Evolutionary conservation across 495 filamentous ascomycete species (phyloP).

Genomic region (Trichoderma asperelloides): DNA sequence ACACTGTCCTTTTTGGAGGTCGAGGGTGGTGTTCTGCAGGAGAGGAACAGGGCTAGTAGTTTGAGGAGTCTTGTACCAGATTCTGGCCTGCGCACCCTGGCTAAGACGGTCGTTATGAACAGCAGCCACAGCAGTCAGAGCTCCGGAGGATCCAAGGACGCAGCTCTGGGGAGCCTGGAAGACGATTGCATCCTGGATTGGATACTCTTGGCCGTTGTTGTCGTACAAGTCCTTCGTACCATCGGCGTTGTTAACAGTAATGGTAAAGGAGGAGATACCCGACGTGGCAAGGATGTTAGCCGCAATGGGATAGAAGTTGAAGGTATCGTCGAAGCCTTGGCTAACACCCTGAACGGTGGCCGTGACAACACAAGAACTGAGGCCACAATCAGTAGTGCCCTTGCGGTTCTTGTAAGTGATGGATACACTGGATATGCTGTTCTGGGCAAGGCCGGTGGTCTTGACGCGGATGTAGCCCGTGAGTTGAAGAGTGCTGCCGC

Average conservation of each 20-base stretch:
- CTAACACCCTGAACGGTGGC: slow-evolving; percentile 37
- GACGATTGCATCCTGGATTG: slow-evolving; percentile 32
- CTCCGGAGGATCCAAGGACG: slow-evolving; percentile 29
- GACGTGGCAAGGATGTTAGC: slow-evolving; percentile 25
- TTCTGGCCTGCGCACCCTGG: slow-evolving; percentile 19
- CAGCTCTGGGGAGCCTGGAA: slow-evolving; percentile 40
- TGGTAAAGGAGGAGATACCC: slow-evolving; percentile 39
- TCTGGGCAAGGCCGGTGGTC: slow-evolving; percentile 27
- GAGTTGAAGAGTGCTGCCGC: slow-evolving; percentile 27
- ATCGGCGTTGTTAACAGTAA: slow-evolving; percentile 32
- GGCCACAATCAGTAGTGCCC: slow-evolving; percentile 70
- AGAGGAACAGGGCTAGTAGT: slow-evolving; percentile 35
- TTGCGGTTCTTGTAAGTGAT: slow-evolving; percentile 88
- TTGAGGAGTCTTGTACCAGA: slow-evolving; percentile 42
- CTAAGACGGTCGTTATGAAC: slow-evolving; percentile 42
- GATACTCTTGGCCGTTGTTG: slow-evolving; percentile 41
- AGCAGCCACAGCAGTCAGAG: slow-evolving; percentile 33
- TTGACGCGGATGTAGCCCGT: slow-evolving; percentile 36
- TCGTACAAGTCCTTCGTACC: slow-evolving; percentile 31
- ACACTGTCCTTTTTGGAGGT: slow-evolving; percentile 41
- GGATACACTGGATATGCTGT: slow-evolving; percentile 40
- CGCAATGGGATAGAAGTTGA: slow-evolving; percentile 40
- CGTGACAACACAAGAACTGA: slow-evolving; percentile 32
- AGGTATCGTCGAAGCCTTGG: slow-evolving; percentile 50
- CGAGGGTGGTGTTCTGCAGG: slow-evolving; percentile 30